Evolutionary conservation across 441 rosid genomes (phyloP), one percentile per base, ranked within the genome.

Genomic region (Adansonia gregorii): DNA sequence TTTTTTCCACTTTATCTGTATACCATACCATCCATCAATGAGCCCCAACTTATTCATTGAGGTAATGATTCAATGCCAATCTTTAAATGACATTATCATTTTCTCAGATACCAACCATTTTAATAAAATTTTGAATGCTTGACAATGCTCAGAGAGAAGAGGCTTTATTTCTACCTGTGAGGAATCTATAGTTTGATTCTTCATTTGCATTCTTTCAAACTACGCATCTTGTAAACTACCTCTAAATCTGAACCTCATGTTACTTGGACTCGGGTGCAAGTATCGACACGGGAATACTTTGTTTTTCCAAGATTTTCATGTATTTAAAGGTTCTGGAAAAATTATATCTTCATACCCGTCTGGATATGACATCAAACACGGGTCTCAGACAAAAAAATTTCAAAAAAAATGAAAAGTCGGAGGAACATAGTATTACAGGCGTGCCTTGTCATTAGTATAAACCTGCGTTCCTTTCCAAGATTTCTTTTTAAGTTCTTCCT

Each of bases 41-140:
- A 71, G 20, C 52, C 78, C 67, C 80, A 41, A 54, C 82, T 67
- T 52, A 68, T 76, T 74, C 77, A 78, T 77, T 43, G 35, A 27
- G 88, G 90, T 85, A 86, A 84, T 76, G 35, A 76, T 78, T 31
- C 46, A 20, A 63, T 75, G 31, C 77, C 67, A 63, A 56, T 39
- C 58, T 39, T 27, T 46, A 48, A 59, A 10, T 76, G 65, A 11
- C 51, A 39, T 19, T 22, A 10, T 8, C 61, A 35, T 54, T 12
- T 66, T 39, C 22, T 49, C 58, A 24, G 17, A 24, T 27, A 12
- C 31, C 17, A 61, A 12, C 67, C 67, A 12, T 7, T 12, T 27
- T 12, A 24, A 61, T 8, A 27, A 61, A 61, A 27, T 4, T 12
- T 14, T 14, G 2, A 63, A 63, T 14, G 17, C 45, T 14, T 31